These are phyloP conservation scores for Solanum pimpinellifolium DNA, from an alignment of 257 asterid species.

Conservation along the genomic window DNA sequence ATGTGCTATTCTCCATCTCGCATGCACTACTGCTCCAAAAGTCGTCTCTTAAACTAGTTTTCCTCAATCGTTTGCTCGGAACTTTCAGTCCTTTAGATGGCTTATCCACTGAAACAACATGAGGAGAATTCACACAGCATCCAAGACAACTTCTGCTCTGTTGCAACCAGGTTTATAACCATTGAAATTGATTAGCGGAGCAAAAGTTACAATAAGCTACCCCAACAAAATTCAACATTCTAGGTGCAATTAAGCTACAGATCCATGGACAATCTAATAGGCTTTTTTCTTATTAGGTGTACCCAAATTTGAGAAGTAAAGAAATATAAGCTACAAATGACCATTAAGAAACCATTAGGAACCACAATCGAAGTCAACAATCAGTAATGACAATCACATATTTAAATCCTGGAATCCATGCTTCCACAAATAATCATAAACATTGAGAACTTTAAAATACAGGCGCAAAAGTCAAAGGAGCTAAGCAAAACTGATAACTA, in stretches of 20 bases:
- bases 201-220: not conserved
- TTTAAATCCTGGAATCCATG: not conserved
- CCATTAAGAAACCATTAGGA: not conserved
- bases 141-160: constrained; percentile 99
- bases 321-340: not conserved
- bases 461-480: not conserved
- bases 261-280: not conserved
- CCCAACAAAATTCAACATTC: not conserved
- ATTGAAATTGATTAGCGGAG: constrained; percentile 43
- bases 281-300: not conserved
- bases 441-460: not conserved
- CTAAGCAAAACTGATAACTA: not conserved
- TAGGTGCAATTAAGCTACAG: not conserved
- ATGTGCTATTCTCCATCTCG: constrained; percentile 74
- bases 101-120: constrained; percentile 65
- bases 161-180: constrained; percentile 70
- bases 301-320: not conserved
- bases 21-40: constrained; percentile 81
- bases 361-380: not conserved
- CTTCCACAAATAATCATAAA: not conserved
- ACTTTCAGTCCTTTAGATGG: constrained; percentile 60
- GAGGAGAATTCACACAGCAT: constrained; percentile 67
- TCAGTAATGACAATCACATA: not conserved
- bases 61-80: constrained; percentile 56
- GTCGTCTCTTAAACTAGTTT: constrained; percentile 43